A percentile compares a stretch with the other conserved stretches of the same genome.
These are phyloP conservation scores for Sporothrix humicola DNA, from an alignment of 2,329 filamentous ascomycete species.

Conservation along the genomic window DNA sequence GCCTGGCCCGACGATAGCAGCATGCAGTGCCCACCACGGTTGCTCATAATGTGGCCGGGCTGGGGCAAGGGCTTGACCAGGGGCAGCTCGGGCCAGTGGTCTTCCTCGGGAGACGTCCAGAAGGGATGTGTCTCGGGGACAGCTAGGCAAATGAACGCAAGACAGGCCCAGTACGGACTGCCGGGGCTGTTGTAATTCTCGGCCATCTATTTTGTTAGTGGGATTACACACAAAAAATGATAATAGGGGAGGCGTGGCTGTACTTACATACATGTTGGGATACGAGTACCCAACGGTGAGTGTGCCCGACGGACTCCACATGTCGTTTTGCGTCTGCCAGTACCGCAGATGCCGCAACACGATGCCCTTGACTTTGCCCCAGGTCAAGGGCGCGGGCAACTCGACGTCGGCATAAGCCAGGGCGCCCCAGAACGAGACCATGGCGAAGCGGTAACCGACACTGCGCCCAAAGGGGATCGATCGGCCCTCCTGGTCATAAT, in stretches of 20 bases:
- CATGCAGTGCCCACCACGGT: slow-evolving; percentile 76
- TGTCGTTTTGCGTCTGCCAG: slow-evolving; percentile 78
- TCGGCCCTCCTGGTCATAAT: slow-evolving; percentile 74
- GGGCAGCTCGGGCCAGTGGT: slow-evolving; percentile 61
- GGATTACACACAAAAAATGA: neutral
- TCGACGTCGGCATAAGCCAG: slow-evolving; percentile 77
- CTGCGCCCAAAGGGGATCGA: slow-evolving; percentile 79
- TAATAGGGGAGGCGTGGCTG: neutral
- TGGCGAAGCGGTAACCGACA: slow-evolving; percentile 81
- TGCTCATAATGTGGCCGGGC: slow-evolving; percentile 74
- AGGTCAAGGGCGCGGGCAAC: slow-evolving; percentile 72
- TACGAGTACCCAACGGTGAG: slow-evolving; percentile 78
- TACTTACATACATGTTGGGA: slow-evolving; percentile 71
- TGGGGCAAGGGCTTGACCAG: slow-evolving; percentile 66
- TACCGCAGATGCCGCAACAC: slow-evolving; percentile 75
- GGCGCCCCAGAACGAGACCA: slow-evolving; percentile 83
- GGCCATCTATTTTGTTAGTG: slow-evolving; percentile 59
- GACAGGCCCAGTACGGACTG: slow-evolving; percentile 76
- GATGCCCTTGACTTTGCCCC: slow-evolving; percentile 80
- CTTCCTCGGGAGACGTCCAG: slow-evolving; percentile 72
- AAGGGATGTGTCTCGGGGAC: slow-evolving; percentile 73
- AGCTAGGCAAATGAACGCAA: slow-evolving; percentile 76
- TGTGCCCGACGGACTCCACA: slow-evolving; percentile 76
- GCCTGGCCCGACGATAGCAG: slow-evolving; percentile 77
- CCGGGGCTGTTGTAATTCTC: slow-evolving; percentile 85